These are phyloP conservation scores for Gonapodya prolifera DNA, from an alignment of 192 early-diverging fungal genomes.

Conservation along the genomic window DNA sequence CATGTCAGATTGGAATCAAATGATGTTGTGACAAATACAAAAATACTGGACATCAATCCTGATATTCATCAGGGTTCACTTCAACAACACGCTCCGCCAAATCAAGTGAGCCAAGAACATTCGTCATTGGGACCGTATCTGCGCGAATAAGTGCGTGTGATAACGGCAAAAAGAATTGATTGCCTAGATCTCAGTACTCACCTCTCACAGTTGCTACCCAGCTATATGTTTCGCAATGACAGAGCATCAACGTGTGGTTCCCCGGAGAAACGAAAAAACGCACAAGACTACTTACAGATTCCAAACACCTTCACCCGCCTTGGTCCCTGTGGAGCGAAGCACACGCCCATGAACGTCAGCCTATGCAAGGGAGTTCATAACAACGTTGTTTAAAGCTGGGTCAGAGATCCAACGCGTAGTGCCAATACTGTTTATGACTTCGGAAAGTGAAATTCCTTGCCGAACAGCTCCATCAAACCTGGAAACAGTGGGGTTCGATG, in stretches of 20 bases:
- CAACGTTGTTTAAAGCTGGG: not conserved
- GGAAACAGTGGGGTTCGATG: too few species aligned
- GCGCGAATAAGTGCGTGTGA: not conserved
- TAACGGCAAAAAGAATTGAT: too few species aligned
- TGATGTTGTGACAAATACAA: too few species aligned
- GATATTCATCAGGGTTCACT: not conserved
- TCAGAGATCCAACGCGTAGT: not conserved
- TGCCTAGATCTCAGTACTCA: too few species aligned
- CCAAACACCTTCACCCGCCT: not conserved
- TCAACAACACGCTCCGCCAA: not conserved
- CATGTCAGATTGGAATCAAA: too few species aligned
- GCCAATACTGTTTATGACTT: not conserved
- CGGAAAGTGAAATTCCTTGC: not conserved
- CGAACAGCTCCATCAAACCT: not conserved
- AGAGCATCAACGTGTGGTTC: not conserved
- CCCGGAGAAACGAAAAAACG: not conserved
- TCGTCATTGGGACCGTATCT: not conserved
- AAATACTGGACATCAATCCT: too few species aligned
- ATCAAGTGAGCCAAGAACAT: not conserved
- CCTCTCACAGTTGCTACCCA: not conserved
- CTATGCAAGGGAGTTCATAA: not conserved
- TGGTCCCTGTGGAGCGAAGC: not conserved
- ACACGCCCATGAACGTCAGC: not conserved
- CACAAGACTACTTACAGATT: not conserved
- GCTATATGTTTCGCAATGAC: too few species aligned